phyloP scores from a whole-genome alignment of 73 alveolate genomes.

The Tetrahymena thermophila region DNA sequence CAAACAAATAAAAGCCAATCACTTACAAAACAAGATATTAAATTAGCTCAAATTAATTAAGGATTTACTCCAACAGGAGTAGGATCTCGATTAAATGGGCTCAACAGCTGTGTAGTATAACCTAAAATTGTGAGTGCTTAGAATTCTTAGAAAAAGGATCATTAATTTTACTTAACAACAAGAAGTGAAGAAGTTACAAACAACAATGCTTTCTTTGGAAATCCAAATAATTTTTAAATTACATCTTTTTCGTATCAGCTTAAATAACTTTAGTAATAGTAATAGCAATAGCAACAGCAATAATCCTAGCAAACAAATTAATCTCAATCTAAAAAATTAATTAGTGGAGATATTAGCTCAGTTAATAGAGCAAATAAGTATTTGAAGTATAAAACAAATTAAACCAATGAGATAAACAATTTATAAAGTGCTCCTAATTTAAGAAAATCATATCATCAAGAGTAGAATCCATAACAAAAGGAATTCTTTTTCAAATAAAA shows the following conservation, averaged over 20 bases:
- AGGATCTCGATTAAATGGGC: not conserved
- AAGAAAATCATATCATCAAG: not conserved
- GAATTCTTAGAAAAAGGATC: not conserved
- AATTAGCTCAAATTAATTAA: not conserved
- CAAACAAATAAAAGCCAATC: not conserved
- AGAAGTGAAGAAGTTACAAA: not conserved
- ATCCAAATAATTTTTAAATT: not conserved
- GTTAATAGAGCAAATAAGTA: not conserved
- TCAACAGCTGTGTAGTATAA: not conserved
- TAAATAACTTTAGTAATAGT: not conserved
- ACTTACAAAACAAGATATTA: not conserved
- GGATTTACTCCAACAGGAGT: not conserved
- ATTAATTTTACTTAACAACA: not conserved
- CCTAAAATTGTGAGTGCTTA: not conserved
- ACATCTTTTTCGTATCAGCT: not conserved
- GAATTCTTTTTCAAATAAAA: not conserved
- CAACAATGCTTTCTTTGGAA: not conserved
- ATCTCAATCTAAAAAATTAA: not conserved
- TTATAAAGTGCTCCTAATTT: not conserved
- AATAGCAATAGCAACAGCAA: not conserved
- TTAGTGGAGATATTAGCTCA: not conserved
- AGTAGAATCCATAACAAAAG: too few relatives aligned
- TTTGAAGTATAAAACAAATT: too few relatives aligned
- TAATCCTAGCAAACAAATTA: not conserved
- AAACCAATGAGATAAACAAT: not conserved